Percentiles rank a stretch among this genome's conserved stretches.
phyloP scores from a whole-genome alignment of 1,284 basidiomycete species.

The Termitomyces sp. region DNA sequence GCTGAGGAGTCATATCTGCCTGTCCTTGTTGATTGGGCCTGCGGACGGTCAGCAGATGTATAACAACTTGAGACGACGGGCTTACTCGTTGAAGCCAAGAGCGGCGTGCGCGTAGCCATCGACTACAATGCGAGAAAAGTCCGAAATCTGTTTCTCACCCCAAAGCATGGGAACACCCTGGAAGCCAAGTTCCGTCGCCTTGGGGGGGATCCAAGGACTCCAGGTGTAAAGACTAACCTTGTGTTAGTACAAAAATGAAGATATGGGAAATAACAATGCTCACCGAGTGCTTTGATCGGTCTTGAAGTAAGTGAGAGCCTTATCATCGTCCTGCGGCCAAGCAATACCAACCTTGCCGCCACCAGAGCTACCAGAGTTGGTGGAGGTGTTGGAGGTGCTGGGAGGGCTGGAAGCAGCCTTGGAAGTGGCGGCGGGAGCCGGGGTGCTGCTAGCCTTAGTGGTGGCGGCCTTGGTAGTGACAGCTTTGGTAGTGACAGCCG shows the following conservation, averaged over 20 bases:
- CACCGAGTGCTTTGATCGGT: conserved; percentile 41
- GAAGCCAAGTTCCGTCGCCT: conserved; percentile 37
- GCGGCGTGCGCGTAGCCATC: conserved; percentile 47
- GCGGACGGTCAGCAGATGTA: neutral
- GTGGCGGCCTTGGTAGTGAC: conserved; percentile 6
- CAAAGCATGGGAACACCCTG: conserved; percentile 66
- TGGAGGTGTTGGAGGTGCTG: neutral
- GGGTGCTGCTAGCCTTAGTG: neutral
- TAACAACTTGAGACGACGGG: neutral
- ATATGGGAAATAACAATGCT: conserved; percentile 19
- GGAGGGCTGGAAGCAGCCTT: neutral
- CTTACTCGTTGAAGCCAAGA: conserved; percentile 71
- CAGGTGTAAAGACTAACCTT: conserved; percentile 52
- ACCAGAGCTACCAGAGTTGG: conserved; percentile 14
- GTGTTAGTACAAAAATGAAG: neutral
- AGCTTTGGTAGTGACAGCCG: conserved; percentile 13
- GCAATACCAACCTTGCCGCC: conserved; percentile 53
- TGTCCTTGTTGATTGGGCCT: conserved; percentile 46
- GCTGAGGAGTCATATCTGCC: conserved; percentile 51
- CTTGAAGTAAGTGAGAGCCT: conserved; percentile 42
- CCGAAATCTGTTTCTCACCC: conserved; percentile 44
- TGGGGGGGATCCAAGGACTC: conserved; percentile 38
- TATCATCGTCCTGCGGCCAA: conserved; percentile 54
- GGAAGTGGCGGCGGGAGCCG: conserved; percentile 4
- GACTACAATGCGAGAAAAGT: conserved; percentile 40